Base-by-base conservation (phyloP, 2,329 filamentous ascomycete species). In the Didymella keratinophila region DNA sequence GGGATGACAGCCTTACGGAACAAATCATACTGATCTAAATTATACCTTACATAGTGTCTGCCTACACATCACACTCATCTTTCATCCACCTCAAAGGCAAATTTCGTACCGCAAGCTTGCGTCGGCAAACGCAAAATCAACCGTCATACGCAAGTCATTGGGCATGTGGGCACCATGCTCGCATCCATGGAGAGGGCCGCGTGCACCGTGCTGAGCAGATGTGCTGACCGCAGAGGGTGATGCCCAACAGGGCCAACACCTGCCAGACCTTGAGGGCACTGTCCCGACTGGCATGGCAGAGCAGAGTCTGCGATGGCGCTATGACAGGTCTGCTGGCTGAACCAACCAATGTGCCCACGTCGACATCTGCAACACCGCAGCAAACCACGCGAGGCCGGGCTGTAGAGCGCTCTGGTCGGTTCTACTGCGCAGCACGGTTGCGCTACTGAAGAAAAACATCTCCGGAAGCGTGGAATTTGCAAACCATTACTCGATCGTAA, bases 401-500 rank as follows among this genome's bases (percentile, higher is more conserved):
- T 58, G 44, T 21, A 46, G 23, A 36, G 46, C 56, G 56, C 56
- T 58, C 45, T 58, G 11, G 41, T 54, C 32, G 50, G 34, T 45
- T 43, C 49, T 46, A 32, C 32, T 45, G 58, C 49, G 27, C 37
- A 49, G 23, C 52, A 41, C 37, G 43, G 52, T 55, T 27, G 52
- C 60, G 58, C 63, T 62, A 64, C 53, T 52, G 47, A 52, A 54
- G 36, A 36, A 43, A 36, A 51, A 54, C 58, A 52, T 56, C 48
- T 60, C 56, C 49, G 56, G 61, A 62, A 44, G 53, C 52, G 58
- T 51, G 55, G 44, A 61, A 54, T 58, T 63, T 59, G 61, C 61
- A 68, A 65, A 70, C 64, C 55, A 71, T 76, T 76, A 76, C 73
- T 76, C 72, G 73, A 76, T 75, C 60, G 59, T 59, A 70, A 70